Evolutionary conservation across 768 basidiomycete species (phyloP), one percentile per base, ranked within the genome.

Genomic region (Cystofilobasidium macerans): DNA sequence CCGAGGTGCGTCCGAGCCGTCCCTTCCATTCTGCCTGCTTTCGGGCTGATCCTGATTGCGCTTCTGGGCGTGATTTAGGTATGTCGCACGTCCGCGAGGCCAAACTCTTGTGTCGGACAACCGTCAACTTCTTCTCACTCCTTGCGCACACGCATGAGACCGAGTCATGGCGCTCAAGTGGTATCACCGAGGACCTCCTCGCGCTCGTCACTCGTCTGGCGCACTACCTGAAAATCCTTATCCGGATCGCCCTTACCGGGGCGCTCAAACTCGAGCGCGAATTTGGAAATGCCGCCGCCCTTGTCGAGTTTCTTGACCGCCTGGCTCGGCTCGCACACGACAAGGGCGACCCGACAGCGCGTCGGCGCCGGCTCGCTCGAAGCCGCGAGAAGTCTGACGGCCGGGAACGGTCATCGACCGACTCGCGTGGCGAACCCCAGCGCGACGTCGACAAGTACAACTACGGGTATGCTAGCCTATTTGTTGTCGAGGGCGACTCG

Each of bases 1-100:
- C 75, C 97, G 91, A 79, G 94, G 94, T 95, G 71, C 69, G 82
- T 78, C 42, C 22, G 33, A 6, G 7, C 28, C 35, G 36, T n/a
- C 22, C 58, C 3, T 28, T 18, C 32, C 16, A 33, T 13, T 12
- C 40, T 66, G 57, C 13, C 58, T n/a, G 12, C 0, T 22, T 20
- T 18, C 20, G 45, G 26, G 4, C 14, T 57, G 43, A 24, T 30
- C 14, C 18, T 13, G 11, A 56, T 26, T 8, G 33, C 18, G 28
- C n/a, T 64, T n/a, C n/a, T n/a, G n/a, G n/a, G n/a, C n/a, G n/a
- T n/a, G n/a, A n/a, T n/a, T n/a, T n/a, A 94, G 92, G 92, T 67
- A 93, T 97, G 88, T 90, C 93, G 42, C 95, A 98, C 78, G 89
- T 97, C 64, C 86, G 95, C 43, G 95, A 98, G 80, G 93, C 94